A percentile compares a stretch with the other conserved stretches of the same genome.
Conservation (phyloP, 306 rosid species). For the Cyclanthera cordifolia region DNA sequence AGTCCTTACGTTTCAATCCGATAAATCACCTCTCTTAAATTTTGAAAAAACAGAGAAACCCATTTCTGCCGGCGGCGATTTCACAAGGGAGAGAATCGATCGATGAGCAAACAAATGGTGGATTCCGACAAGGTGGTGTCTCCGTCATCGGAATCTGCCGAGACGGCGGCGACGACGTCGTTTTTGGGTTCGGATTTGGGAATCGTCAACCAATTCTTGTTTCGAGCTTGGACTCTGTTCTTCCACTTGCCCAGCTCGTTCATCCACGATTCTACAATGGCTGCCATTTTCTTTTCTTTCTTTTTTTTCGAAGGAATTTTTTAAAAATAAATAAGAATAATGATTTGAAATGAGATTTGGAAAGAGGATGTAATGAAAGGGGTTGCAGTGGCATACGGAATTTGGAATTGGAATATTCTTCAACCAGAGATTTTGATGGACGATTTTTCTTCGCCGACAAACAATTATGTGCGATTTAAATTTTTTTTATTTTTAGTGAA, state of each 20-base stretch:
- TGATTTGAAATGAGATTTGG: too few relatives aligned
- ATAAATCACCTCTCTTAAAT: too few relatives aligned
- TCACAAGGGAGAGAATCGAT: constrained; percentile 72
- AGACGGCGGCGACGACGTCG: not conserved
- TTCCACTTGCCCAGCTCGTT: constrained; percentile 49
- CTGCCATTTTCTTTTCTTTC: constrained; percentile 42
- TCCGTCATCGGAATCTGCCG: not conserved
- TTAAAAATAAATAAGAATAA: not conserved
- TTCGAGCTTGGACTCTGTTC: constrained; percentile 32
- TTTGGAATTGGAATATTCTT: too few relatives aligned
- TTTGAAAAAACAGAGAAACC: not conserved
- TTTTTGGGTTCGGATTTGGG: constrained; percentile 16
- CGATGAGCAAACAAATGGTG: constrained; percentile 63
- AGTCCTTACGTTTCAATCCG: too few relatives aligned
- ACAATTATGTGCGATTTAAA: too few relatives aligned
- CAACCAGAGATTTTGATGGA: too few relatives aligned
- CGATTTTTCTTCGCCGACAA: too few relatives aligned
- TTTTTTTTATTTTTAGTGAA: too few relatives aligned
- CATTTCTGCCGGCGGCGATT: not conserved
- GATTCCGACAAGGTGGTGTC: constrained; percentile 48
- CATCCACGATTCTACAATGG: constrained; percentile 51
- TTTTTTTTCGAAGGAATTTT: not conserved
- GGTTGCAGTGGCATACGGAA: too few relatives aligned
- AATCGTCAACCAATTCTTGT: constrained; percentile 6
- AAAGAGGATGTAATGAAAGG: too few relatives aligned